These are phyloP conservation scores for Fraxinus velutina DNA, from an alignment of 305 asterid species.

Conservation along the genomic window DNA sequence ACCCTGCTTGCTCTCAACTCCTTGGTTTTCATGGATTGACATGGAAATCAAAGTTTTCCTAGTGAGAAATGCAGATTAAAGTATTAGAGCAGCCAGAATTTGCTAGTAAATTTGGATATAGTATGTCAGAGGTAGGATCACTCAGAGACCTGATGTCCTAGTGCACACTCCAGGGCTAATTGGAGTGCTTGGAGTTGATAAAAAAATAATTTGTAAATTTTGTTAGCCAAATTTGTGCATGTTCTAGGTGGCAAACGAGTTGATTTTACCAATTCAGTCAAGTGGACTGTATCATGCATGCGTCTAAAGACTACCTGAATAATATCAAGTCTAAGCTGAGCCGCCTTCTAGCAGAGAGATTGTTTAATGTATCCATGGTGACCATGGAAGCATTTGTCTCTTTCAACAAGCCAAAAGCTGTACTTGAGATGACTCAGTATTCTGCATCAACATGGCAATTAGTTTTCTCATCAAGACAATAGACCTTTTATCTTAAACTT, in stretches of 20 bases:
- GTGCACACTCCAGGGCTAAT: conserved; percentile 10
- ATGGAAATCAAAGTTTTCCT: conserved; percentile 2
- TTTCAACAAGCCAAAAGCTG: neutral
- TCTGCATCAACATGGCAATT: neutral
- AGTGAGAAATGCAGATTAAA: conserved; percentile 10
- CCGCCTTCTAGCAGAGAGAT: neutral
- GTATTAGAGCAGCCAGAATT: neutral
- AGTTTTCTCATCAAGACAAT: conserved; percentile 2
- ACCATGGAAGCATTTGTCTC: neutral
- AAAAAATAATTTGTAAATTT: neutral
- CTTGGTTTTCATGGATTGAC: neutral
- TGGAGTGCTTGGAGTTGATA: conserved; percentile 11
- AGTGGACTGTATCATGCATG: neutral
- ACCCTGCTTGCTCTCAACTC: conserved; percentile 18
- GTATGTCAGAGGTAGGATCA: conserved; percentile 1
- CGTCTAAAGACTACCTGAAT: conserved; percentile 3
- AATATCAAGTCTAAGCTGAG: conserved; percentile 1
- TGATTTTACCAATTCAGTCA: neutral
- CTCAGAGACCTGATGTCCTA: conserved; percentile 1
- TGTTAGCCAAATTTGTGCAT: conserved; percentile 9
- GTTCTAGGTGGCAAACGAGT: conserved; percentile 1
- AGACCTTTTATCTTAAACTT: neutral
- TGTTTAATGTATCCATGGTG: conserved; percentile 4
- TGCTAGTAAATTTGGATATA: neutral
- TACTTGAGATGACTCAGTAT: neutral